Evolutionary conservation across 2,329 filamentous ascomycete genomes (phyloP).

Genomic region (Emergomyces africanus): DNA sequence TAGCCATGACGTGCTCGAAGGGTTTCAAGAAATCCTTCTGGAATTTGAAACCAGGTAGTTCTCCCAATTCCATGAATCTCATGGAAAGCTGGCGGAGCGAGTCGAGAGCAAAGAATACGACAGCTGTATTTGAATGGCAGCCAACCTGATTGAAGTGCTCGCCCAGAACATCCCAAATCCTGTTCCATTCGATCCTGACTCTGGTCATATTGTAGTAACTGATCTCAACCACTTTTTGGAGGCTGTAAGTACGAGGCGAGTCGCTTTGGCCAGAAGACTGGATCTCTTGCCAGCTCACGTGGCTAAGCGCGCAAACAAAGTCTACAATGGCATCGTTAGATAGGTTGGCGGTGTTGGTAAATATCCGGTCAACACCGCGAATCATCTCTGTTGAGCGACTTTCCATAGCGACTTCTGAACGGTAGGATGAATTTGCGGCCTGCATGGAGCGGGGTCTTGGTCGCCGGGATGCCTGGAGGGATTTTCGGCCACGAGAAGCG

Average conservation of each 20-base stretch:
- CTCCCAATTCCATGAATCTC: slow-evolving; percentile 98
- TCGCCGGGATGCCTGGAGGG: slow-evolving; percentile 44
- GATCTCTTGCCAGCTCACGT: slow-evolving; percentile 99
- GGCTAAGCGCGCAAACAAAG: slow-evolving; percentile 81
- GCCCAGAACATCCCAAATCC: slow-evolving; percentile 94
- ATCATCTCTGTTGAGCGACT: slow-evolving; percentile 88
- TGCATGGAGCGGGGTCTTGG: slow-evolving; percentile 33
- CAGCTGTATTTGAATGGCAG: slow-evolving; percentile 88
- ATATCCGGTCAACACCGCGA: slow-evolving; percentile 86
- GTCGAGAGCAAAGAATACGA: slow-evolving; percentile 95
- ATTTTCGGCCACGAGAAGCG: slow-evolving; percentile 49
- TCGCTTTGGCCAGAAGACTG: slow-evolving; percentile 94
- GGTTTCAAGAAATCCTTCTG: slow-evolving; percentile 99
- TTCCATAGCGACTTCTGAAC: slow-evolving; percentile 76
- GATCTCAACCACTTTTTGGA: slow-evolving; percentile 97
- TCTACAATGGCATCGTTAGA: slow-evolving; percentile 90
- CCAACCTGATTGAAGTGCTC: slow-evolving; percentile 98
- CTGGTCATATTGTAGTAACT: slow-evolving; percentile 99
- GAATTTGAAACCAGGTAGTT: slow-evolving; percentile 97
- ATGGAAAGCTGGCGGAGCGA: slow-evolving; percentile 91
- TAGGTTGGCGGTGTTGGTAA: slow-evolving; percentile 88
- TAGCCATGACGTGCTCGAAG: slow-evolving; percentile 93
- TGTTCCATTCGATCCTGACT: slow-evolving; percentile 96
- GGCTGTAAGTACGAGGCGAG: slow-evolving; percentile 86
- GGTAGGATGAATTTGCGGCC: slow-evolving; percentile 44